Percentiles rank a stretch among this genome's conserved stretches.
Conservation (phyloP, 2,329 filamentous ascomycete genomes). For the Aspergillus brunneoviolaceus region DNA sequence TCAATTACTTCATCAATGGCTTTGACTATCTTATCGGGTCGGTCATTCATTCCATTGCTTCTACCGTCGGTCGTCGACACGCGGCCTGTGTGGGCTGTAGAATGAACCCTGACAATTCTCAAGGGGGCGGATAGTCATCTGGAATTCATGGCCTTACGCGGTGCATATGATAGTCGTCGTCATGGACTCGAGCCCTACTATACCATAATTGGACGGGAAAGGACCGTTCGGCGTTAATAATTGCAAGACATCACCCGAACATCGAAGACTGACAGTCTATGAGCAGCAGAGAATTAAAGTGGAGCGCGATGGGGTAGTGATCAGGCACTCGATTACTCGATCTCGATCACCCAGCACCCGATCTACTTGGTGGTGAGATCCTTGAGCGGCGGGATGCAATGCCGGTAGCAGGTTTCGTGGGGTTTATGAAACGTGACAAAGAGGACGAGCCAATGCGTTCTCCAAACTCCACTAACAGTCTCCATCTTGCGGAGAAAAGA, state of each 20-base stretch:
- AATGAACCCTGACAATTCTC: neutral
- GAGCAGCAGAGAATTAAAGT: neutral
- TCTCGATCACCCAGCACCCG: neutral
- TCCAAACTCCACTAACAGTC: neutral
- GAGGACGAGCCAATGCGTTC: neutral
- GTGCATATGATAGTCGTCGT: neutral
- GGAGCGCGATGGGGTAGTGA: neutral
- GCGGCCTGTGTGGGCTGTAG: neutral
- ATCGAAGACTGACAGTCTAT: neutral
- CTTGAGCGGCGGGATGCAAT: neutral
- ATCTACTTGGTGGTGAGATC: neutral
- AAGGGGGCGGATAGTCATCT: neutral
- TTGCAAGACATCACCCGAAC: neutral
- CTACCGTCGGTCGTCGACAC: neutral
- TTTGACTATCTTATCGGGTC: neutral
- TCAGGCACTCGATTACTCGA: neutral
- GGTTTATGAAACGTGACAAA: neutral
- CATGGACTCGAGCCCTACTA: neutral
- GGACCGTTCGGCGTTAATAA: neutral
- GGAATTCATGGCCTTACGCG: neutral
- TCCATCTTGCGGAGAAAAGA: neutral
- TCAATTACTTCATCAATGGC: neutral
- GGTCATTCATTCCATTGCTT: neutral
- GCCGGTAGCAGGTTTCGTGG: neutral
- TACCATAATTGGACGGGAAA: neutral